Percentiles rank a stretch among this genome's conserved stretches.
Conservation (phyloP, 805 yeast genomes). For the Saccharomycopsis sp. region DNA sequence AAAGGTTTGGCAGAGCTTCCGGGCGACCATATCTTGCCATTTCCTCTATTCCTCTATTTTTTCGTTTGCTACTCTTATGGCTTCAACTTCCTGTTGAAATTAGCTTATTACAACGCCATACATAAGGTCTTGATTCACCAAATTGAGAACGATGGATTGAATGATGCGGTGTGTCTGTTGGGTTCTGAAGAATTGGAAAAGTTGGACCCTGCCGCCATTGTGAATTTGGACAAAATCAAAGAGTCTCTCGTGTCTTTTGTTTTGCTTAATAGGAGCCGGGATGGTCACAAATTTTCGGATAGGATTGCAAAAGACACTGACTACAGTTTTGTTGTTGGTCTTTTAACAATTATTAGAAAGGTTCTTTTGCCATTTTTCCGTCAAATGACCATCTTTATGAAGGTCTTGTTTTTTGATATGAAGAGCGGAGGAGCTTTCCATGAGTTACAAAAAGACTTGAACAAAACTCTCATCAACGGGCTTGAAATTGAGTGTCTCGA, state of each 20-base stretch:
- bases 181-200: background rate
- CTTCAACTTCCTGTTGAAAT: conserved; percentile 1
- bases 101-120: conserved; percentile 1
- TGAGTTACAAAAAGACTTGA: conserved; percentile 4
- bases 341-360: conserved; percentile 6
- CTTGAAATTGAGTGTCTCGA: conserved; percentile 11
- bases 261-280: too few relatives aligned
- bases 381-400: conserved; percentile 8
- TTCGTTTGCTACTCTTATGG: conserved; percentile 6
- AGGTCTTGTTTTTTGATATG: conserved; percentile 6
- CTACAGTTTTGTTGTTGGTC: conserved; percentile 11
- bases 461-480: background rate
- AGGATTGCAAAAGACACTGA: too few relatives aligned
- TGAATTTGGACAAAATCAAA: conserved; percentile 1
- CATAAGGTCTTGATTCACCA: conserved; percentile 2
- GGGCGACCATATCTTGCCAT: conserved; percentile 2
- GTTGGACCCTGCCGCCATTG: background rate
- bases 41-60: background rate
- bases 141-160: conserved; percentile 1
- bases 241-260: too few relatives aligned
- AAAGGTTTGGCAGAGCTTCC: background rate
- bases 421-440: conserved; percentile 1
- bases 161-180: conserved; percentile 1
- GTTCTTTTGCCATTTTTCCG: conserved; percentile 10
- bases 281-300: conserved; percentile 5